Conservation (phyloP, 2,329 filamentous ascomycete species). For the Cladosporium halotolerans region DNA sequence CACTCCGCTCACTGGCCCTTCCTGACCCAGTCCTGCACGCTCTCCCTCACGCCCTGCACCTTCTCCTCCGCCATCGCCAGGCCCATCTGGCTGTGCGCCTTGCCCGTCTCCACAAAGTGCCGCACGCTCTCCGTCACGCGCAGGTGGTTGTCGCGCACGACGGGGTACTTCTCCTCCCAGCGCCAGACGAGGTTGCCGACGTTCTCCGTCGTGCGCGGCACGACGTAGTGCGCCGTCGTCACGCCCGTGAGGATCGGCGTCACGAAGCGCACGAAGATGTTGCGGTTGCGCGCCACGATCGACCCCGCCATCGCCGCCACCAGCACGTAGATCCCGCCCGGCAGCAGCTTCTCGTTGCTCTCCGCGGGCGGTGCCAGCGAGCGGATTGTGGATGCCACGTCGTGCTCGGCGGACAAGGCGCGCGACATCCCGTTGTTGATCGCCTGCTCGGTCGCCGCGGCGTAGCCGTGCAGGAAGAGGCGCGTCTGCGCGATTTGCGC, state of each 20-base stretch:
- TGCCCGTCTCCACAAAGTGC: conserved; percentile 65
- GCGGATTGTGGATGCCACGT: conserved; percentile 82
- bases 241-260: conserved; percentile 75
- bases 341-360: conserved; percentile 81
- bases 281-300: conserved; percentile 83
- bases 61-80: conserved; percentile 72
- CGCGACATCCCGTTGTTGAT: conserved; percentile 77
- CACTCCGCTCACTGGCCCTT: conserved; percentile 51
- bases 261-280: conserved; percentile 69
- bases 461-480: conserved; percentile 71
- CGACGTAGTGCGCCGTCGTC: conserved; percentile 72
- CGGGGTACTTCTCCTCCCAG: conserved; percentile 86
- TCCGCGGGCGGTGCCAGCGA: conserved; percentile 80
- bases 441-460: conserved; percentile 67
- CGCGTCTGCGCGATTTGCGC: conserved; percentile 73
- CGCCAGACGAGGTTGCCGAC: conserved; percentile 79
- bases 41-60: conserved; percentile 67
- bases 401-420: conserved; percentile 78
- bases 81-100: conserved; percentile 65
- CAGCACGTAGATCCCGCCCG: conserved; percentile 83
- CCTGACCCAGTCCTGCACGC: conserved; percentile 81
- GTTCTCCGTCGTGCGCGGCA: conserved; percentile 88
- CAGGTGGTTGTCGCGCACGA: conserved; percentile 73
- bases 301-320: conserved; percentile 92
- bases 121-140: conserved; percentile 62